Evolutionary conservation across 371 early-diverging fungal species (phyloP), one percentile per base, ranked within the genome.

Genomic region (Coemansia sp.): DNA sequence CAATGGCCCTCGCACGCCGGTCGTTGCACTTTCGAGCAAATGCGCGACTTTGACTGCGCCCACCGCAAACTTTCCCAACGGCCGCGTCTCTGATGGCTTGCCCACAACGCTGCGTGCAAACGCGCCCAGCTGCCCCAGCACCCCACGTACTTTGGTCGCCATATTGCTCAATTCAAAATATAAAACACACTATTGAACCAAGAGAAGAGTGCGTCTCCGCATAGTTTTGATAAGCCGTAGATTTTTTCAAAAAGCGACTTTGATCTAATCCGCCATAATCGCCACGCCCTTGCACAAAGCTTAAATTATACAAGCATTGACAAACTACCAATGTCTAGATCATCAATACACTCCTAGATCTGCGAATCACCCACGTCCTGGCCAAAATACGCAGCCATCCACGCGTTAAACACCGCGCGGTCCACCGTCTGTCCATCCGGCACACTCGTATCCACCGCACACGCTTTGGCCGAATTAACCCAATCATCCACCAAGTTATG

Each of bases 11-110:
- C 77, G 75, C 12, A 67, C 62, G 11, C 72, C 72, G 6, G 66
- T 72, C 1, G 67, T 50, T 11, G 80, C 69, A 52, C 69, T 68
- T 26, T 79, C 75, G 7, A 79, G 42, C 6, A 75, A 9, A 18
- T 73, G 72, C 2, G 78, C 71, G 14, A 65, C 72, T 23, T 79
- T 79, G 47, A 66, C 71, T 12, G 71, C 64, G 2, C 69, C 67
- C 16, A 79, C 65, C 16, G 80, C 80, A 21, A 79, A 39, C 56
- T 75, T 67, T 0, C 77, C 80, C 18, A 79, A 53, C 14, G 80
- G 80, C 44, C 80, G 56, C 3, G 66, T 64, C 37, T 79, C 72
- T 1, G 80, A 51, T 2, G 80, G 78, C 4, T 57, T 62, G 47
- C 64, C 65, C 0, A 78, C 6, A 11, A 68, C 16, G 28, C 64